A percentile compares a stretch with the other conserved stretches of the same genome.
Conservation (phyloP, 352 stramenopile genomes). For the Phytopythium vexans region DNA sequence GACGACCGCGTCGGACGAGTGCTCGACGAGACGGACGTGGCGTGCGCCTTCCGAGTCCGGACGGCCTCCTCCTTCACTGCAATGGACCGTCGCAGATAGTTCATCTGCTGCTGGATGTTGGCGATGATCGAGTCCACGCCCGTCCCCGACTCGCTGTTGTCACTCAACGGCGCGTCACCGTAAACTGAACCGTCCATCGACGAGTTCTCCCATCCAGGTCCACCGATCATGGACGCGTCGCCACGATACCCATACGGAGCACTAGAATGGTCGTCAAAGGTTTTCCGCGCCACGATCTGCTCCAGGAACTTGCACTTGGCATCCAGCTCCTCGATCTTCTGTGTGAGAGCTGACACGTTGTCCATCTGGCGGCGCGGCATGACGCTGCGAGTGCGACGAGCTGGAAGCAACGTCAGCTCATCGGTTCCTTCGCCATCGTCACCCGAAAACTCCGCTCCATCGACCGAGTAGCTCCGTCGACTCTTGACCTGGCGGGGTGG, state of each 20-base stretch:
- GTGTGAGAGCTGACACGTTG: constrained; percentile 55
- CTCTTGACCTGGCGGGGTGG: constrained; percentile 12
- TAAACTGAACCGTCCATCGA: constrained; percentile 19
- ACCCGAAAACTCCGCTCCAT: constrained; percentile 32
- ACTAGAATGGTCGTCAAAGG: constrained; percentile 26
- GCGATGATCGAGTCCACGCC: constrained; percentile 74
- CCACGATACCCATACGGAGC: constrained; percentile 6
- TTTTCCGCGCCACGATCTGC: constrained; percentile 56
- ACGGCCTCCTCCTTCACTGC: constrained; percentile 57
- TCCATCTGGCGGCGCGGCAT: constrained; percentile 44
- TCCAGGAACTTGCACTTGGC: constrained; percentile 80
- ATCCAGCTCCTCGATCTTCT: constrained; percentile 76
- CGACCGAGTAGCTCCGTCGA: constrained; percentile 45
- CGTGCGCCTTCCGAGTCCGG: constrained; percentile 45
- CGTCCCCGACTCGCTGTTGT: constrained; percentile 27
- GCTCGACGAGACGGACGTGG: constrained; percentile 63
- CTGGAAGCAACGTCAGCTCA: constrained; percentile 39
- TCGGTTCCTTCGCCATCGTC: constrained; percentile 36
- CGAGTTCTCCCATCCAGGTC: constrained; percentile 16
- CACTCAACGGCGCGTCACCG: constrained; percentile 15
- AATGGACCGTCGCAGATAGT: constrained; percentile 70
- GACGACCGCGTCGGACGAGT: constrained; percentile 64
- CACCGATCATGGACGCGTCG: constrained; percentile 19
- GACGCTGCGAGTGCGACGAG: constrained; percentile 56
- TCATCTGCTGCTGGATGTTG: constrained; percentile 83